These are phyloP conservation scores for Melanogaster broomeanus DNA, from an alignment of 768 basidiomycete species.

Conservation along the genomic window DNA sequence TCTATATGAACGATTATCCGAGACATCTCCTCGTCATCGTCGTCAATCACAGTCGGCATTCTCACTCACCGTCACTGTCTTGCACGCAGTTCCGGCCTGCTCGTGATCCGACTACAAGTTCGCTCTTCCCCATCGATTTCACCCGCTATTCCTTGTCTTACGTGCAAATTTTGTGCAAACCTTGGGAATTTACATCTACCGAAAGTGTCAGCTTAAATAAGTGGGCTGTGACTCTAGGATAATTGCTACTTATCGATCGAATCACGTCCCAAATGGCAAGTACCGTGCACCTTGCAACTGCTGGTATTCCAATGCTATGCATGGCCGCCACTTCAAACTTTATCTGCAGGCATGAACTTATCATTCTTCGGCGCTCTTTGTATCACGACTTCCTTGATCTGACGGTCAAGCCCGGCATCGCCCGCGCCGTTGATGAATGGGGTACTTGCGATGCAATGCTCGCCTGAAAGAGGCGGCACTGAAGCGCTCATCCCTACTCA, in stretches of 20 bases:
- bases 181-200: not conserved
- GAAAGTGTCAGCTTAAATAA: not conserved
- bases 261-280: not conserved
- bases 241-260: not conserved
- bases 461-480: too few species aligned
- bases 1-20: slow-evolving; percentile 2
- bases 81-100: not conserved
- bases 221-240: not conserved
- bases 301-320: slow-evolving; percentile 12
- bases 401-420: not conserved
- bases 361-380: not conserved
- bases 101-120: not conserved
- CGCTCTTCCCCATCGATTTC: too few species aligned
- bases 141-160: too few species aligned
- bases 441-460: too few species aligned
- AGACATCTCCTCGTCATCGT: not conserved
- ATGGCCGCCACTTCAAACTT: too few species aligned
- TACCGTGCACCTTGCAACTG: not conserved
- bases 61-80: not conserved
- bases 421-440: not conserved
- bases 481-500: too few species aligned
- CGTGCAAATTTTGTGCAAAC: not conserved
- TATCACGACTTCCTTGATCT: not conserved
- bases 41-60: not conserved
- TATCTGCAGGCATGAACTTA: not conserved